Evolutionary conservation across 2,329 filamentous ascomycete genomes (phyloP), one percentile per base, ranked within the genome.

Genomic region (Calycina marina): DNA sequence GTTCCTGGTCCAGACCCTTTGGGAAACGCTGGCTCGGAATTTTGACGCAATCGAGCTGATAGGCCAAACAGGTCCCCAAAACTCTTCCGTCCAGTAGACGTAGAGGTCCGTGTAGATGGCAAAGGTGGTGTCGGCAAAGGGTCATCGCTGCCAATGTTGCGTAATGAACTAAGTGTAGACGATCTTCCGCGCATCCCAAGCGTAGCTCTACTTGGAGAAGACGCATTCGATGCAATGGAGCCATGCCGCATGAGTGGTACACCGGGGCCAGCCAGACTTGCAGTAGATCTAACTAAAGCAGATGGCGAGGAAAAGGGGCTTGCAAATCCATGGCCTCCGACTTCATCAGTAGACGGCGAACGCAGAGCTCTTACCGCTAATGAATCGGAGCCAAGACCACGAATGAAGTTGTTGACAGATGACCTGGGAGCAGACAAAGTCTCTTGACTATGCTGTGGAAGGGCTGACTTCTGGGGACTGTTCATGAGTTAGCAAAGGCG

Each of bases 41-140:
- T 82, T 48, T 92, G 81, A 30, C 88, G 72, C 38, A 93, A 67
- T 40, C 86, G 72, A 40, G 73, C 69, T 13, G 71, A 65, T 18
- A 94, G 60, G 10, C 73, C 77, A 47, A 98, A 75, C 13, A 96
- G 62, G 44, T 93, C 90, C 32, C 86, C 84, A 46, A 98, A 84
- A 56, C 88, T 96, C 56, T 86, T 90, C 34, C 90, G 72, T 4
- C 86, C 85, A n/a, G 78, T 88, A 0, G 84, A 93, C 1, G 78
- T 83, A 1, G 86, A 93, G 4, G 74, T 86, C 31, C 85, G 68
- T 2, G 45, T 44, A 4, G 52, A 51, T 18, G 47, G 50, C n/a
- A 73, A 56, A 14, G 70, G 69, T 4, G 75, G 74, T 3, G 77
- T 73, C 5, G 72, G 63, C 4, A 79, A 66, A 33, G 76, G 72